phyloP scores from a whole-genome alignment of 2,329 filamentous ascomycete genomes.

The Biscogniauxia sp. region DNA sequence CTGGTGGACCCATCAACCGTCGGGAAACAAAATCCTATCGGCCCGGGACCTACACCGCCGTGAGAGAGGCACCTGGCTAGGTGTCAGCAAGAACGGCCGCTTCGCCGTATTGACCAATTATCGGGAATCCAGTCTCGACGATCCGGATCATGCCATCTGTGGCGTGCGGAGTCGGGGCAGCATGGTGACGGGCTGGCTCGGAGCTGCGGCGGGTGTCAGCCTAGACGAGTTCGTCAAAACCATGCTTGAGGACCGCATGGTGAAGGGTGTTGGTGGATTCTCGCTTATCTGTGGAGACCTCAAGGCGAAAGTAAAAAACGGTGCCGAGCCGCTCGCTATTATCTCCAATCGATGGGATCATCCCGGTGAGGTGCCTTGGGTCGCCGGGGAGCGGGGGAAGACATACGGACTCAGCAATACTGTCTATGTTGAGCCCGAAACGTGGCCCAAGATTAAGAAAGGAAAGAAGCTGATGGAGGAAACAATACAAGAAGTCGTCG shows the following conservation, averaged over 20 bases:
- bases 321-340: constrained; percentile 53
- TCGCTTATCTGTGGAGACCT: constrained; percentile 65
- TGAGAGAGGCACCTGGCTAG: constrained; percentile 66
- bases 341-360: constrained; percentile 59
- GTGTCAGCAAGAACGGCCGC: constrained; percentile 57
- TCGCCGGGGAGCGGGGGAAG: constrained; percentile 49
- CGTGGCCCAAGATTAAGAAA: constrained; percentile 61
- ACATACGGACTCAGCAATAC: constrained; percentile 64
- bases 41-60: constrained; percentile 60
- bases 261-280: constrained; percentile 64
- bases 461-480: constrained; percentile 48
- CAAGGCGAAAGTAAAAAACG: constrained; percentile 29
- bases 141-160: constrained; percentile 51
- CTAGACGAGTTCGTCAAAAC: constrained; percentile 50
- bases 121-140: constrained; percentile 51
- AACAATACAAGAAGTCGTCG: constrained; percentile 40
- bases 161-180: constrained; percentile 58
- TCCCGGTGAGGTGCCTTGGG: constrained; percentile 55
- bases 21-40: constrained; percentile 51
- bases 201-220: constrained; percentile 45
- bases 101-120: constrained; percentile 67
- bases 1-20: constrained; percentile 55
- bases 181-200: constrained; percentile 64
- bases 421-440: constrained; percentile 48
- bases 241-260: constrained; percentile 50